Evolutionary conservation across 2,329 filamentous ascomycete genomes (phyloP).

Genomic region (Colletotrichum acutatum): DNA sequence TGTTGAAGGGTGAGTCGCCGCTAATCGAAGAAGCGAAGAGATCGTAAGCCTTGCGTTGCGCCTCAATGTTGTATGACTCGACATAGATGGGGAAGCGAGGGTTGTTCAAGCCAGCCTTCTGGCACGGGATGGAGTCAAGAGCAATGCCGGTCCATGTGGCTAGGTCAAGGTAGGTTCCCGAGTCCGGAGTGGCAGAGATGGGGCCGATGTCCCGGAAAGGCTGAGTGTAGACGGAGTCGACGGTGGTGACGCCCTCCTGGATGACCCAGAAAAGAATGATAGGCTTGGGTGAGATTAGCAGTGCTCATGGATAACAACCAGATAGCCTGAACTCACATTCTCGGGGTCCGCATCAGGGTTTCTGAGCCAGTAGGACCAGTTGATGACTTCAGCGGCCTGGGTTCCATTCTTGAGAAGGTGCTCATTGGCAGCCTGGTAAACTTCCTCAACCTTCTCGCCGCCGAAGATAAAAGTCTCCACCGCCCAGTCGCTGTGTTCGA

Average conservation of each 20-base stretch:
- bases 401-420: conserved; percentile 54
- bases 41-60: conserved; percentile 45
- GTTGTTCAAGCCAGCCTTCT: conserved; percentile 52
- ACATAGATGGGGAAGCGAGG: conserved; percentile 58
- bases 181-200: conserved; percentile 42
- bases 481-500: conserved; percentile 51
- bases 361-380: conserved; percentile 61
- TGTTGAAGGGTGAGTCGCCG: conserved; percentile 32
- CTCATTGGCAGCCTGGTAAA: conserved; percentile 59
- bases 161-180: conserved; percentile 58
- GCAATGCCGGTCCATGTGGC: conserved; percentile 55
- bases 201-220: conserved; percentile 57
- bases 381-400: conserved; percentile 56
- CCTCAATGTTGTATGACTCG: conserved; percentile 47
- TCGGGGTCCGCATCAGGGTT: conserved; percentile 52
- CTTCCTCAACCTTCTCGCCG: conserved; percentile 59
- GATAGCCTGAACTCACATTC: conserved; percentile 44
- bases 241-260: conserved; percentile 53
- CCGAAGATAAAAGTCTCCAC: conserved; percentile 57
- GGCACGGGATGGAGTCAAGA: conserved; percentile 49
- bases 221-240: conserved; percentile 52
- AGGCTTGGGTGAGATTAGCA: conserved; percentile 41
- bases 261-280: conserved; percentile 55
- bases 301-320: not conserved
- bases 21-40: conserved; percentile 44